Percentiles rank a stretch among this genome's conserved stretches.
phyloP scores from a whole-genome alignment of 768 basidiomycete species.

The Xerocomus brunneocitrinus region DNA sequence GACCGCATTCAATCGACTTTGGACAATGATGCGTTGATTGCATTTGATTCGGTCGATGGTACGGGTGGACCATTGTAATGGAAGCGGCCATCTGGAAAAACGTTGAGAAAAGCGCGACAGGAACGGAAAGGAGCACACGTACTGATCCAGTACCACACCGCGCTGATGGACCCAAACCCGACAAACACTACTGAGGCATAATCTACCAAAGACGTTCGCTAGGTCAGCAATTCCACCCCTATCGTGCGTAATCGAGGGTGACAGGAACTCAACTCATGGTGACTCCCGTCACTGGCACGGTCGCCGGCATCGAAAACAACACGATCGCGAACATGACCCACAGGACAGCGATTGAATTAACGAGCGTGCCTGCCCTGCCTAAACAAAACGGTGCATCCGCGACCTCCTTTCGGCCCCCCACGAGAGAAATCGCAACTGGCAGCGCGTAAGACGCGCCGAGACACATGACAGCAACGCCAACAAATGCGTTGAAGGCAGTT shows the following conservation, averaged over 20 bases:
- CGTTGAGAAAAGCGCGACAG: neutral
- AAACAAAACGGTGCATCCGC: constrained; percentile 47
- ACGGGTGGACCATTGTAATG: constrained; percentile 44
- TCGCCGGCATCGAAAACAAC: constrained; percentile 65
- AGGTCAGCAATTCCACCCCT: neutral
- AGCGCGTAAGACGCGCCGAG: constrained; percentile 61
- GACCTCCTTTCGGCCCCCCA: constrained; percentile 41
- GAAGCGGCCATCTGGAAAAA: constrained; percentile 36
- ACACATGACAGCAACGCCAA: constrained; percentile 63
- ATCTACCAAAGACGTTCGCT: constrained; percentile 34
- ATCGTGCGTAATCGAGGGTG: neutral
- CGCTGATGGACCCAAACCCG: constrained; percentile 55
- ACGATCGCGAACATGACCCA: constrained; percentile 62
- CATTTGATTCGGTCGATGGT: constrained; percentile 14
- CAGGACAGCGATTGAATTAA: constrained; percentile 51
- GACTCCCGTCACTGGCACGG: constrained; percentile 47
- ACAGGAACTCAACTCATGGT: constrained; percentile 39
- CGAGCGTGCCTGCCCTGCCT: constrained; percentile 39
- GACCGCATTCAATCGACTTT: neutral
- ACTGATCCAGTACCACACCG: constrained; percentile 58
- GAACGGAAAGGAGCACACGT: constrained; percentile 19
- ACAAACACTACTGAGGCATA: constrained; percentile 66
- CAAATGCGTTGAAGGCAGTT: constrained; percentile 65
- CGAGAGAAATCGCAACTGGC: constrained; percentile 53
- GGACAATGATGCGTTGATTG: neutral